Percentiles rank a stretch among this genome's conserved stretches.
These are phyloP conservation scores for Chlorella variabilis DNA, from an alignment of 163 green algal species.

Conservation along the genomic window DNA sequence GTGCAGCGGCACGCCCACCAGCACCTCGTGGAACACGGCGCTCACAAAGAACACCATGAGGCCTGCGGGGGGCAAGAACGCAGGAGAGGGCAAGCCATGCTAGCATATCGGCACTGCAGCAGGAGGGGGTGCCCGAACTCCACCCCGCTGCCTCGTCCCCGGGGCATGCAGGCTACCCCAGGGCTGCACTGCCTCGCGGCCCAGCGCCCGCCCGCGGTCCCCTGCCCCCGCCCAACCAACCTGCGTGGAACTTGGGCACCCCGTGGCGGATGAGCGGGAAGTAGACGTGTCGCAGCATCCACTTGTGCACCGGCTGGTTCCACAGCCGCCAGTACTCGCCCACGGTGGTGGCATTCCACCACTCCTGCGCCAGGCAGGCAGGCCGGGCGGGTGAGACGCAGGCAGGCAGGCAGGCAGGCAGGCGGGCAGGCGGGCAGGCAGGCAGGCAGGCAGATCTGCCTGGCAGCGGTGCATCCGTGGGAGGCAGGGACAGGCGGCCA, in stretches of 20 bases:
- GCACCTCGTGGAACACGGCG: slow-evolving; percentile 90
- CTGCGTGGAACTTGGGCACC: slow-evolving; percentile 54
- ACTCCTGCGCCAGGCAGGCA: too few species aligned
- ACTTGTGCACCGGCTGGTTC: slow-evolving; percentile 97
- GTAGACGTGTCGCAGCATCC: slow-evolving; percentile 93
- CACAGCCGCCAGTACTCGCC: slow-evolving; percentile 85
- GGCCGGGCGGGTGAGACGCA: too few species aligned
- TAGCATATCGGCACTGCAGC: too few species aligned
- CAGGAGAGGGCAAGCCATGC: background rate
- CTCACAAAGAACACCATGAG: slow-evolving; percentile 89
- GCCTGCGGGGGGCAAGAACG: slow-evolving; percentile 43
- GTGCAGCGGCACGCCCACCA: slow-evolving; percentile 86
- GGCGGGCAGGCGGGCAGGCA: too few species aligned
- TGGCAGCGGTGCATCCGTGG: too few species aligned
- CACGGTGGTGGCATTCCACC: slow-evolving; percentile 86
- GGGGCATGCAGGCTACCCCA: too few species aligned
- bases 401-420: background rate
- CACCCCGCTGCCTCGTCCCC: too few species aligned
- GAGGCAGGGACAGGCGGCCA: too few species aligned
- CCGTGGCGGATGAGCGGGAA: slow-evolving; percentile 72
- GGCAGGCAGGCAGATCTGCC: too few species aligned
- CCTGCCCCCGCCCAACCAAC: background rate
- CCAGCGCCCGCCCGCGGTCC: too few species aligned
- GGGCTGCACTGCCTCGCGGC: too few species aligned
- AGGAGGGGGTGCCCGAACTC: too few species aligned